Evolutionary conservation across 176 grass and related monocot species (phyloP).

Genomic region (Aegilops umbellulata): DNA sequence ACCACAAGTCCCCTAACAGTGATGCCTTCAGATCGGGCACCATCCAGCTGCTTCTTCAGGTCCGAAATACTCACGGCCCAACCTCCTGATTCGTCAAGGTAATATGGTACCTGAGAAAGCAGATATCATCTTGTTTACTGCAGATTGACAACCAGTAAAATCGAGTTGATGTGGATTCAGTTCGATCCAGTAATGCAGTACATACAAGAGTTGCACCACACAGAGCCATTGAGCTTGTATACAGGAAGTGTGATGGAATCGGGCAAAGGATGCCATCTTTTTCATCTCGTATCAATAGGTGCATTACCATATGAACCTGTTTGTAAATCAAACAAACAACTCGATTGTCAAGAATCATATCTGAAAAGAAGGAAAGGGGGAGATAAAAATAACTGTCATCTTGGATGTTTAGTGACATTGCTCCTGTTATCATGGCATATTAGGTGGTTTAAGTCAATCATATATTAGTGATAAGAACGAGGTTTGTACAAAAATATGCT

Average conservation of each 20-base stretch:
- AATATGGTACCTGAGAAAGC: slow-evolving; percentile 69
- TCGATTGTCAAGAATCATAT: neutral
- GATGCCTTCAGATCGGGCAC: slow-evolving; percentile 53
- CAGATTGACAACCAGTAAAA: neutral
- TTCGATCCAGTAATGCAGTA: neutral
- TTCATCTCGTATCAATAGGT: slow-evolving; percentile 59
- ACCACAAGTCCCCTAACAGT: slow-evolving; percentile 67
- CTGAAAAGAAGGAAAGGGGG: neutral
- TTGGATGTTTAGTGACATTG: neutral
- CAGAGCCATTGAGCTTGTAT: slow-evolving; percentile 55
- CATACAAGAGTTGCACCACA: slow-evolving; percentile 63
- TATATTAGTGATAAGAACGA: neutral
- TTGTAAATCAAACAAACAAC: slow-evolving; percentile 18
- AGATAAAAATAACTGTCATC: neutral
- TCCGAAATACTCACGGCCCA: slow-evolving; percentile 58
- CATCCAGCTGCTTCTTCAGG: slow-evolving; percentile 63
- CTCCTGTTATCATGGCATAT: neutral
- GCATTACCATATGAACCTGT: slow-evolving; percentile 77
- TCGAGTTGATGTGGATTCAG: neutral
- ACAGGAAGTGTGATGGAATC: slow-evolving; percentile 73
- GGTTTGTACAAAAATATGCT: neutral
- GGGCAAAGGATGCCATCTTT: slow-evolving; percentile 80
- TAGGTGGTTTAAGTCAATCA: neutral
- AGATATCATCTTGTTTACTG: neutral
- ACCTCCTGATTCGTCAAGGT: slow-evolving; percentile 54